These are phyloP conservation scores for Kwoniella pini DNA, from an alignment of 768 basidiomycete species.

Conservation along the genomic window DNA sequence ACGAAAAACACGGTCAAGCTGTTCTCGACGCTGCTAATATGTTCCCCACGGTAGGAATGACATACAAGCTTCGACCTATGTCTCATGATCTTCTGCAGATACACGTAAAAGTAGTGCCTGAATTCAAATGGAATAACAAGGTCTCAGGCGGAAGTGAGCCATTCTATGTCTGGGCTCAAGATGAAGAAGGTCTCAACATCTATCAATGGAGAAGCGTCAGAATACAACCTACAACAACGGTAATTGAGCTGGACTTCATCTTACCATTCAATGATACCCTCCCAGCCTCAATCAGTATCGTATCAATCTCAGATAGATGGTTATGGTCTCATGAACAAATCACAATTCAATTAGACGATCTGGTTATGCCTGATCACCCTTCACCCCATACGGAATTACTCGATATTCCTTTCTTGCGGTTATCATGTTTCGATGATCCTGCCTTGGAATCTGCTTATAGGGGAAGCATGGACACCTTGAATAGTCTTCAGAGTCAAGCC, in stretches of 20 bases:
- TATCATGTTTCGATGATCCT: constrained; percentile 61
- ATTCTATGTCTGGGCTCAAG: constrained; percentile 96
- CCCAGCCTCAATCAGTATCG: constrained; percentile 70
- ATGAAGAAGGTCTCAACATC: constrained; percentile 74
- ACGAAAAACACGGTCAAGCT: constrained; percentile 78
- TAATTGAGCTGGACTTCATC: constrained; percentile 71
- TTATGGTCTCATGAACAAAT: constrained; percentile 82
- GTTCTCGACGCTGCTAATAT: constrained; percentile 76
- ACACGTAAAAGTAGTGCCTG: constrained; percentile 63
- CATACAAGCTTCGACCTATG: constrained; percentile 74
- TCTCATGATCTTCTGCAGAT: constrained; percentile 81
- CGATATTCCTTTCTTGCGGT: constrained; percentile 72
- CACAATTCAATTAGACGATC: constrained; percentile 63
- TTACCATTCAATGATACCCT: constrained; percentile 67
- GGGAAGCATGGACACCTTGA: constrained; percentile 63
- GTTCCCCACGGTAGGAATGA: constrained; percentile 73
- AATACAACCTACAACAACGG: constrained; percentile 67
- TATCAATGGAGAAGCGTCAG: constrained; percentile 74
- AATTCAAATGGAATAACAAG: constrained; percentile 78
- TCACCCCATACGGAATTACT: constrained; percentile 65
- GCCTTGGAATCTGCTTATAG: constrained; percentile 60
- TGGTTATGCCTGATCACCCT: constrained; percentile 72
- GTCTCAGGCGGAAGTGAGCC: constrained; percentile 76
- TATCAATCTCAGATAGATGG: constrained; percentile 88
- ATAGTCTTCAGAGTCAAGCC: constrained; percentile 82